Evolutionary conservation across 345 rosid species (phyloP).

Genomic region (Adansonia digitata): DNA sequence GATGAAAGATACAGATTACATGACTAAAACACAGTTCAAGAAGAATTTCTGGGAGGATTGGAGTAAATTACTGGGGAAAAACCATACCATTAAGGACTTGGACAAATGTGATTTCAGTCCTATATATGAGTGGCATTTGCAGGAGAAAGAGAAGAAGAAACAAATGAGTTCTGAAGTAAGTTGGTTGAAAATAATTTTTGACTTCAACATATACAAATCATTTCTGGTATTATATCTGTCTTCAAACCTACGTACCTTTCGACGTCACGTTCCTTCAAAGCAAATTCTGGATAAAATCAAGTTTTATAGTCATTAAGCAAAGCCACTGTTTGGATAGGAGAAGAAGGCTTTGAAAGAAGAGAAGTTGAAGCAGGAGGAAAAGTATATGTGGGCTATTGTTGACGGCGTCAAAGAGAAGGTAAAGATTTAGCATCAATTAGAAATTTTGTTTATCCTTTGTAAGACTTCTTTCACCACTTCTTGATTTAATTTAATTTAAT

Average conservation of each 20-base stretch:
- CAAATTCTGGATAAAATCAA: neutral
- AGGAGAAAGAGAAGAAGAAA: slow-evolving; percentile 96
- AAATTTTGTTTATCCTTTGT: neutral
- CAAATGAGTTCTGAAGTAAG: slow-evolving; percentile 89
- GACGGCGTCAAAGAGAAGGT: slow-evolving; percentile 97
- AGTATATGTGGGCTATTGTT: slow-evolving; percentile 96
- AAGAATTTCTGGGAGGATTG: slow-evolving; percentile 96
- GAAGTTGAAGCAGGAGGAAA: slow-evolving; percentile 86
- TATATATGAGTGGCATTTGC: slow-evolving; percentile 82
- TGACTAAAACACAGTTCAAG: slow-evolving; percentile 70
- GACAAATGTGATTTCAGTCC: slow-evolving; percentile 81
- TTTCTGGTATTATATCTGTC: neutral
- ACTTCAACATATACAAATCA: neutral
- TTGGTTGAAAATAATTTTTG: neutral
- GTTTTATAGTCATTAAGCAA: slow-evolving; percentile 10
- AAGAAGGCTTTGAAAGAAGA: slow-evolving; percentile 89
- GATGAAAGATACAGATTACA: slow-evolving; percentile 92
- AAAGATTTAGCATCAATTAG: slow-evolving; percentile 6
- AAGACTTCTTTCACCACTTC: neutral
- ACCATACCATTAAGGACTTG: slow-evolving; percentile 74
- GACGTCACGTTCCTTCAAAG: neutral
- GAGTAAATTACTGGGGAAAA: slow-evolving; percentile 73
- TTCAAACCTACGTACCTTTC: neutral
- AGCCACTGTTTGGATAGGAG: slow-evolving; percentile 41
- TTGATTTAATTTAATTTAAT: neutral